Evolutionary conservation across 768 basidiomycete species (phyloP).

Genomic region (Hypholoma fasciculare): DNA sequence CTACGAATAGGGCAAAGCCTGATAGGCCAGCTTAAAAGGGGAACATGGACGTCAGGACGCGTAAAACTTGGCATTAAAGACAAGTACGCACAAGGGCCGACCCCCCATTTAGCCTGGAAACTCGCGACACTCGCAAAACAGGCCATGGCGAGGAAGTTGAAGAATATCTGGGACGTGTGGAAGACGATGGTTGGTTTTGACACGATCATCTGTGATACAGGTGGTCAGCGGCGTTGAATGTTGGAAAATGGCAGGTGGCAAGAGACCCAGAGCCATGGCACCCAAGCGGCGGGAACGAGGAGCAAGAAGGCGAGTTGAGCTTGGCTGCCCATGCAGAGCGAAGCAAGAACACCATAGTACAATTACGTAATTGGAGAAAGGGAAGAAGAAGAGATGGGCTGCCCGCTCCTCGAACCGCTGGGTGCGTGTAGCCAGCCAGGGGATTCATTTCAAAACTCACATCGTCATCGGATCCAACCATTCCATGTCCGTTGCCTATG

Average conservation of each 20-base stretch:
- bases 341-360: conserved; percentile 35
- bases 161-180: conserved; percentile 80
- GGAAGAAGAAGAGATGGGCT: conserved; percentile 10
- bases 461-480: conserved; percentile 68
- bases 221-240: conserved; percentile 8
- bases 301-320: conserved; percentile 62
- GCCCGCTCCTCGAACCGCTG: not conserved
- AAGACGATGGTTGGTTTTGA: conserved; percentile 81
- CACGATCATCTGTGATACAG: conserved; percentile 70
- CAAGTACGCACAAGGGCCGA: conserved; percentile 78
- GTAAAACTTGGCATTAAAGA: not conserved
- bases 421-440: not conserved
- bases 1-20: conserved; percentile 82
- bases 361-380: conserved; percentile 44
- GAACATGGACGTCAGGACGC: conserved; percentile 14
- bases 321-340: conserved; percentile 34
- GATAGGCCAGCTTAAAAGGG: conserved; percentile 71
- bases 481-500: conserved; percentile 59
- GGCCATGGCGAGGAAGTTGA: conserved; percentile 90
- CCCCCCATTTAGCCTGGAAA: conserved; percentile 83
- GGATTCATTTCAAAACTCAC: conserved; percentile 43
- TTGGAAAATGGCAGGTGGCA: conserved; percentile 14
- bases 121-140: conserved; percentile 88
- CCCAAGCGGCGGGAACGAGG: conserved; percentile 63
- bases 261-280: conserved; percentile 70